A percentile compares a stretch with the other conserved stretches of the same genome.
Conservation (phyloP, 1,284 basidiomycete species). For the Ganoderma multipileum region DNA sequence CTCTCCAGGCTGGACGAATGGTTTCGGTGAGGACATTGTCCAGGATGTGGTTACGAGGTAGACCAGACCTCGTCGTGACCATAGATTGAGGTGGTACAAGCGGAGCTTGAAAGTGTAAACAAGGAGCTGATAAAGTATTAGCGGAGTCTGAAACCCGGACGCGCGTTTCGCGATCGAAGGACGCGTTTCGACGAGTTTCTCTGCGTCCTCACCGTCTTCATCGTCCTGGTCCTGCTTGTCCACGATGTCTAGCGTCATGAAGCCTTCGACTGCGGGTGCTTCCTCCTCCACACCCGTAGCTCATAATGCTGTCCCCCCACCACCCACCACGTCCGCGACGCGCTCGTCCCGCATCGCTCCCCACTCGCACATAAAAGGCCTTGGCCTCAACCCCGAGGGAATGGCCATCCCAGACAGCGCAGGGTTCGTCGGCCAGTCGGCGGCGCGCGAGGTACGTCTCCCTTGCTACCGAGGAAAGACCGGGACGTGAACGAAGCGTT, state of each 20-base stretch:
- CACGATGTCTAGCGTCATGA: slow-evolving; percentile 33
- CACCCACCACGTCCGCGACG: slow-evolving; percentile 62
- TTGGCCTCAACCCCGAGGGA: slow-evolving; percentile 90
- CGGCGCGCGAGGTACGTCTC: slow-evolving; percentile 83
- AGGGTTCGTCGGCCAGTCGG: slow-evolving; percentile 92
- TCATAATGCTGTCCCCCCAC: slow-evolving; percentile 76
- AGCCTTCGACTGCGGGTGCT: slow-evolving; percentile 38
- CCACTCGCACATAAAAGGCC: slow-evolving; percentile 95
- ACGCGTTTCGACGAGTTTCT: slow-evolving; percentile 5
- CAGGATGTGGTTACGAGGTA: slow-evolving; percentile 9
- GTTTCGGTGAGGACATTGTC: slow-evolving; percentile 41
- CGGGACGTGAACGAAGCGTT: slow-evolving; percentile 2
- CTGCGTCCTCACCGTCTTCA: slow-evolving; percentile 1
- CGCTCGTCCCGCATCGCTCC: slow-evolving; percentile 89
- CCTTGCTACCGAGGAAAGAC: not conserved
- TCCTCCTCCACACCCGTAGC: slow-evolving; percentile 58
- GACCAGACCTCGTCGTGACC: slow-evolving; percentile 10
- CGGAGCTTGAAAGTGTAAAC: slow-evolving; percentile 6
- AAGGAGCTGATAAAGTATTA: not conserved
- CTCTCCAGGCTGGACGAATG: slow-evolving; percentile 75
- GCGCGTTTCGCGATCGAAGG: slow-evolving; percentile 19
- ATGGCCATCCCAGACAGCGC: slow-evolving; percentile 76
- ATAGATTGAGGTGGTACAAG: not conserved
- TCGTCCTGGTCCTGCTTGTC: slow-evolving; percentile 1
- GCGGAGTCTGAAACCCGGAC: slow-evolving; percentile 7